Percentiles rank a stretch among this genome's conserved stretches.
These are phyloP conservation scores for Coelastrella sp. DNA, from an alignment of 139 green algal genomes.

Conservation along the genomic window DNA sequence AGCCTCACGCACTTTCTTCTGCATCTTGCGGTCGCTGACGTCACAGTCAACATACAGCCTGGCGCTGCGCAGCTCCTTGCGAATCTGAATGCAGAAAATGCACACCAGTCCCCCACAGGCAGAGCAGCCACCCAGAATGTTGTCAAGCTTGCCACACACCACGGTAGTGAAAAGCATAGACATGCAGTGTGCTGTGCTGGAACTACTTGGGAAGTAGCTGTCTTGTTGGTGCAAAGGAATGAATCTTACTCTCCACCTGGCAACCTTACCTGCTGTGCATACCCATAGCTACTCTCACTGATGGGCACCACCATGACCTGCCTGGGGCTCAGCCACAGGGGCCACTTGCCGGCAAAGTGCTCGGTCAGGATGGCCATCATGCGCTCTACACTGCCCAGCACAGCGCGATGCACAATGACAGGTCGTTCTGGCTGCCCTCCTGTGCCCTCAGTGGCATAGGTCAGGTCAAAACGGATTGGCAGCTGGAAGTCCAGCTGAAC, in stretches of 20 bases:
- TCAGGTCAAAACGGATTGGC: conserved; percentile 87
- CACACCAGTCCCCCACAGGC: too few relatives aligned
- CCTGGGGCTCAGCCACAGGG: conserved; percentile 95
- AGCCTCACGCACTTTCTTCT: conserved; percentile 94
- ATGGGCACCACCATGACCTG: conserved; percentile 99
- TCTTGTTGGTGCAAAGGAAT: neutral
- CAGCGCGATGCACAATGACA: conserved; percentile 97
- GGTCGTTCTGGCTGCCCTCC: conserved; percentile 67
- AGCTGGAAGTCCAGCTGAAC: conserved; percentile 99
- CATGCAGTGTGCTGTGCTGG: too few relatives aligned
- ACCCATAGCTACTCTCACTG: conserved; percentile 79
- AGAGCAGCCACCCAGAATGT: neutral
- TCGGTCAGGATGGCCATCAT: conserved; percentile 99
- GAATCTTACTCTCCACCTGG: neutral
- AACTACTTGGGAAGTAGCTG: neutral
- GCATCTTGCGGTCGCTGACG: conserved; percentile 91
- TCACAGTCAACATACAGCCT: conserved; percentile 88
- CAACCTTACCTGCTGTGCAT: conserved; percentile 76
- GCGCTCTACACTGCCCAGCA: conserved; percentile 96
- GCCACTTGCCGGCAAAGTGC: conserved; percentile 98
- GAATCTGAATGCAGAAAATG: conserved; percentile 26
- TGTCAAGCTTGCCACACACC: neutral
- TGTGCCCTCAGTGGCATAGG: conserved; percentile 79
- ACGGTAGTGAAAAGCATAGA: neutral
- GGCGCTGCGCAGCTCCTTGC: conserved; percentile 66